Percentiles rank a stretch among this genome's conserved stretches.
These are phyloP conservation scores for Rhypophila decipiens DNA, from an alignment of 495 filamentous ascomycete genomes.

Conservation along the genomic window DNA sequence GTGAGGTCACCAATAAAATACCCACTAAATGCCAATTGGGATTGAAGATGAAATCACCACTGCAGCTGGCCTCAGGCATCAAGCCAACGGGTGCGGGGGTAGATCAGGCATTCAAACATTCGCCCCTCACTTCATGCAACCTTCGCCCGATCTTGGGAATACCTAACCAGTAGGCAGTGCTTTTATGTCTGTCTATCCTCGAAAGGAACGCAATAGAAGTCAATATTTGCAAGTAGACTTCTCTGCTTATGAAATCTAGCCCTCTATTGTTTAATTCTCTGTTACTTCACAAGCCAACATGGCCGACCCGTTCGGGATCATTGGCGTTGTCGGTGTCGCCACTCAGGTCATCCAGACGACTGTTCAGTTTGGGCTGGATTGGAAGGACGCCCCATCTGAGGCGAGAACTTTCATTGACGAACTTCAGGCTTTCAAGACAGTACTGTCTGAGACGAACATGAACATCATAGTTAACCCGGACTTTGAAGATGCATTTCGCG, in stretches of 20 bases:
- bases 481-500: conserved; percentile 13
- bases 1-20: no score
- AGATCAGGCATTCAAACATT: background rate
- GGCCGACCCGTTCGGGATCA: conserved; percentile 16
- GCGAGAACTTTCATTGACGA: conserved; percentile 18
- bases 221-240: background rate
- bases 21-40: no score
- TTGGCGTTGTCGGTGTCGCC: conserved; percentile 17
- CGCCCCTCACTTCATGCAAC: background rate
- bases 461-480: conserved; percentile 14
- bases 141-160: background rate
- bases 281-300: background rate
- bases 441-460: conserved; percentile 17
- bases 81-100: background rate
- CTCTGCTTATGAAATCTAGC: background rate
- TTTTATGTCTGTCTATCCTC: background rate
- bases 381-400: conserved; percentile 21
- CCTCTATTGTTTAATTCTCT: background rate
- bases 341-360: conserved; percentile 16
- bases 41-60: no score
- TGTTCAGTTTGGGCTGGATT: conserved; percentile 17
- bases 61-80: background rate
- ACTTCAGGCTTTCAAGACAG: conserved; percentile 15
- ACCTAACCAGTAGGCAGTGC: background rate
- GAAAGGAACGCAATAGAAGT: background rate